Percentiles rank a stretch among this genome's conserved stretches.
These are phyloP conservation scores for Suillus bovinus DNA, from an alignment of 768 basidiomycete species.

Conservation along the genomic window DNA sequence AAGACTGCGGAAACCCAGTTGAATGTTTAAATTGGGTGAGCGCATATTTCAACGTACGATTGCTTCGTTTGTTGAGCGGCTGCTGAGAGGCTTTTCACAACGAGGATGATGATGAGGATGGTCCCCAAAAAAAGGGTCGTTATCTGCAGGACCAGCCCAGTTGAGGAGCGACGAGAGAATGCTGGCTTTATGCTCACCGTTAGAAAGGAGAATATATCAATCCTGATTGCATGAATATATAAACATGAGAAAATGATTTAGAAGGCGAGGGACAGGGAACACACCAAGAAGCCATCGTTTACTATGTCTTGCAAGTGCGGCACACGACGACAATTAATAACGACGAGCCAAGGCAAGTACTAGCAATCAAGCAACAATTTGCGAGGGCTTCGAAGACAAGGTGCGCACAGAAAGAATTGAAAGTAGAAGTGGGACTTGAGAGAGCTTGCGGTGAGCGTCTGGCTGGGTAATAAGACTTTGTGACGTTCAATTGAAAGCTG, in stretches of 20 bases:
- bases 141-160: constrained; percentile 38
- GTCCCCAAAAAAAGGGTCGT: constrained; percentile 46
- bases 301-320: not conserved
- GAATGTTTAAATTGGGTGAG: not conserved
- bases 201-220: constrained; percentile 44
- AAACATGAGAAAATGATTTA: not conserved
- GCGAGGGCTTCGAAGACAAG: not conserved
- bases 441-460: not conserved
- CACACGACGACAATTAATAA: not conserved
- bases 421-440: not conserved
- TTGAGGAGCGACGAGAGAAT: not conserved
- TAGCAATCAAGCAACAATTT: not conserved
- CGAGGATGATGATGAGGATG: constrained; percentile 43
- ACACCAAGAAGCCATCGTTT: constrained; percentile 22
- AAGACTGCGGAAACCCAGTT: constrained; percentile 39
- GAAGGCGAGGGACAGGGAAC: not conserved
- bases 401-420: not conserved
- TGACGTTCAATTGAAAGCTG: not conserved
- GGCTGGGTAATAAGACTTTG: not conserved
- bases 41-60: constrained; percentile 40
- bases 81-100: constrained; percentile 40
- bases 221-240: constrained; percentile 27
- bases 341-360: not conserved
- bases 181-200: constrained; percentile 29
- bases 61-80: constrained; percentile 52